These are phyloP conservation scores for Hypoxylon rubiginosum DNA, from an alignment of 2,329 filamentous ascomycete species.

Conservation along the genomic window DNA sequence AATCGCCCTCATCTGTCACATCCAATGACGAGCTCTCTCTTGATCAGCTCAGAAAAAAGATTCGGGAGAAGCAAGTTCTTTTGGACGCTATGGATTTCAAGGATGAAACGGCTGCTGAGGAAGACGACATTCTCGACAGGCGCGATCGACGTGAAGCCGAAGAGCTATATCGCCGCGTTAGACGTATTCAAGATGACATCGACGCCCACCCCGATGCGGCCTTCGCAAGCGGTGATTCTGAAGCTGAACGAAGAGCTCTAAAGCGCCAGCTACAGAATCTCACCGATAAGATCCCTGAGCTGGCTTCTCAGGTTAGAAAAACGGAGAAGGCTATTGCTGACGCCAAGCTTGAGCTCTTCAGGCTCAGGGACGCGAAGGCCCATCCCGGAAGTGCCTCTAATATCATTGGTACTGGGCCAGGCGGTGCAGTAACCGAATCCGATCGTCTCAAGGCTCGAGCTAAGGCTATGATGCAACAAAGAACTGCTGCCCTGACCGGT, in stretches of 20 bases:
- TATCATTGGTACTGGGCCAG: constrained; percentile 93
- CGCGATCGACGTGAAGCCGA: constrained; percentile 93
- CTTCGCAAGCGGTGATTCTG: constrained; percentile 79
- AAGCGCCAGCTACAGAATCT: constrained; percentile 91
- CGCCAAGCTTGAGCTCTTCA: constrained; percentile 90
- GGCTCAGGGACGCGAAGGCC: constrained; percentile 91
- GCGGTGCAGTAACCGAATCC: constrained; percentile 89
- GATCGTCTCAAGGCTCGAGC: constrained; percentile 95
- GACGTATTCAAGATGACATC: constrained; percentile 93
- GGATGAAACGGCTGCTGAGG: constrained; percentile 89
- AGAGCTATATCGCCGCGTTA: constrained; percentile 91
- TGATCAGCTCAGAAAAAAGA: constrained; percentile 92
- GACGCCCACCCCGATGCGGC: constrained; percentile 87
- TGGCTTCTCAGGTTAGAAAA: constrained; percentile 91
- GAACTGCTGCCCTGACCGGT: constrained; percentile 91
- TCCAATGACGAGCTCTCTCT: constrained; percentile 85
- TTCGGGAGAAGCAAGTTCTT: constrained; percentile 93
- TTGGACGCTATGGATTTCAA: constrained; percentile 97
- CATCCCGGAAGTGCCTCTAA: constrained; percentile 83
- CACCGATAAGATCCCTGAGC: constrained; percentile 89
- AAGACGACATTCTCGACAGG: constrained; percentile 92
- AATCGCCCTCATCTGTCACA: constrained; percentile 74
- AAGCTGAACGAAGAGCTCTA: constrained; percentile 86
- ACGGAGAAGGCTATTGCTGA: constrained; percentile 95
- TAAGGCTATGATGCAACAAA: constrained; percentile 98